Evolutionary conservation across 768 basidiomycete species (phyloP).

Genomic region (Lactarius evosmus): DNA sequence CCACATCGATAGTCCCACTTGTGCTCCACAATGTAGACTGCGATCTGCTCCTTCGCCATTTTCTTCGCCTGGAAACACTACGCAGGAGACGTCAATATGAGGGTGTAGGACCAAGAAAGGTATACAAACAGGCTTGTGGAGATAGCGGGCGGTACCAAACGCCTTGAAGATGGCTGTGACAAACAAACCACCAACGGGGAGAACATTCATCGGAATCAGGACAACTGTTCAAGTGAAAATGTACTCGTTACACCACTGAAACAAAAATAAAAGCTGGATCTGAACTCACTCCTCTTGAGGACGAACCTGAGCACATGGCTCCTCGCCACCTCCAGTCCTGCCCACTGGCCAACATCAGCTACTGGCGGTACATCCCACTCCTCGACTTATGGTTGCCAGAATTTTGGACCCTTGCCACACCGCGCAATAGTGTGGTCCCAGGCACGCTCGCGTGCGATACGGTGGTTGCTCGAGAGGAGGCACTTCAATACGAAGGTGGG

Average conservation of each 20-base stretch:
- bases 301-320: slow-evolving; percentile 42
- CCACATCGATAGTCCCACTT: slow-evolving; percentile 84
- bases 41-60: slow-evolving; percentile 67
- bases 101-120: background rate
- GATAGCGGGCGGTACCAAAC: slow-evolving; percentile 59
- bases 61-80: slow-evolving; percentile 85
- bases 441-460: slow-evolving; percentile 70
- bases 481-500: slow-evolving; percentile 71
- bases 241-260: slow-evolving; percentile 21
- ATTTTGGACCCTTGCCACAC: slow-evolving; percentile 74
- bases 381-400: slow-evolving; percentile 82
- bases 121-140: slow-evolving; percentile 62
- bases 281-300: slow-evolving; percentile 44
- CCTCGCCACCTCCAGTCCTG: slow-evolving; percentile 37
- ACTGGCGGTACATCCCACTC: slow-evolving; percentile 68
- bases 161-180: slow-evolving; percentile 64
- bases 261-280: background rate
- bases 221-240: slow-evolving; percentile 46
- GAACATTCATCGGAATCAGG: slow-evolving; percentile 56
- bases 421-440: slow-evolving; percentile 83
- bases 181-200: slow-evolving; percentile 62
- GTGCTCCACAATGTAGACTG: slow-evolving; percentile 81
- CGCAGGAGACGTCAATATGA: background rate
- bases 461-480: slow-evolving; percentile 81
- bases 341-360: slow-evolving; percentile 36